These are phyloP conservation scores for Globisporangium spiculum DNA, from an alignment of 352 stramenopile genomes.

Conservation along the genomic window DNA sequence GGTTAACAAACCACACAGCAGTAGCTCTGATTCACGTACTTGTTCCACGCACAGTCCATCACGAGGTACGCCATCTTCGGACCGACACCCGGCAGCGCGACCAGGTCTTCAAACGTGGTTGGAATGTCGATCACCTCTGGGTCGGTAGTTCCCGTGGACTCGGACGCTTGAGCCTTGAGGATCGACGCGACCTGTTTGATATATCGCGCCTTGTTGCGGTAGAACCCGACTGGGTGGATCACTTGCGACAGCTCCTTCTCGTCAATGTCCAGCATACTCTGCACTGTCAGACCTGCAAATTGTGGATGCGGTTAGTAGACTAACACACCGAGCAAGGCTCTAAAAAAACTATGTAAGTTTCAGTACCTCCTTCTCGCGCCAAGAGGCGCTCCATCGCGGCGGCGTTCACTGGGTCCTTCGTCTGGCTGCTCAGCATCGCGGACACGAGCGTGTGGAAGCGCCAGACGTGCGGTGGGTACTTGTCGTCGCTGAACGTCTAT, in stretches of 20 bases:
- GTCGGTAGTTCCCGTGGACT: neutral
- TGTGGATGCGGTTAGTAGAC: too few relatives aligned
- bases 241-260: constrained; percentile 82
- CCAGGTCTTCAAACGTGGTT: constrained; percentile 83
- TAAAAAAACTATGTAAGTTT: too few relatives aligned
- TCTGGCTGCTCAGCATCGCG: constrained; percentile 97
- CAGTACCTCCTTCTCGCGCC: constrained; percentile 38
- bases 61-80: constrained; percentile 98
- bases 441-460: constrained; percentile 94
- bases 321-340: too few relatives aligned
- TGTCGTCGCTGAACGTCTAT: constrained; percentile 41
- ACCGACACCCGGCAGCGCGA: constrained; percentile 91
- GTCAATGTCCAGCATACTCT: constrained; percentile 84
- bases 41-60: constrained; percentile 90
- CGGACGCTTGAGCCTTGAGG: constrained; percentile 29
- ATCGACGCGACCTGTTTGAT: constrained; percentile 85
- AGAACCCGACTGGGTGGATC: constrained; percentile 94
- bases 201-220: constrained; percentile 96
- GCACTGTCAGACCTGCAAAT: constrained; percentile 72
- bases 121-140: constrained; percentile 86
- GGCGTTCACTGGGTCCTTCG: constrained; percentile 92
- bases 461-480: constrained; percentile 37
- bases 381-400: constrained; percentile 70
- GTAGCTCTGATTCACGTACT: constrained; percentile 33
- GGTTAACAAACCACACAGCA: neutral